Evolutionary conservation across 805 yeast genomes (phyloP).

Genomic region (Wickerhamiella occidentalis): DNA sequence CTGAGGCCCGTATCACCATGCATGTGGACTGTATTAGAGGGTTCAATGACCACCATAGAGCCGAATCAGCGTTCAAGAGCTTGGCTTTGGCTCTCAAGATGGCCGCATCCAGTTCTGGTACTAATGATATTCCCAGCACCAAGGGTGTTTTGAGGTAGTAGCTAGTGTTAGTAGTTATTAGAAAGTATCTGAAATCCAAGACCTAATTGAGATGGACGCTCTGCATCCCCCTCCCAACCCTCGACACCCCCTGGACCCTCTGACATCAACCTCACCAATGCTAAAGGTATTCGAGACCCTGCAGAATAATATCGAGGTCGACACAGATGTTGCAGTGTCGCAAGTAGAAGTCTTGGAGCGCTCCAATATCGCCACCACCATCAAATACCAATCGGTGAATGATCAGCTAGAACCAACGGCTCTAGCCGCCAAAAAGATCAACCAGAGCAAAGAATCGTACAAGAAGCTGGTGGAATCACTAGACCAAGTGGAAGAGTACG

Average conservation of each 20-base stretch:
- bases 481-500: slow-evolving; percentile 5
- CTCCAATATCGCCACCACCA: slow-evolving; percentile 3
- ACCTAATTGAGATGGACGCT: too few species aligned
- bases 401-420: slow-evolving; percentile 7
- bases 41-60: slow-evolving; percentile 88
- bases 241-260: too few species aligned
- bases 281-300: slow-evolving; percentile 9
- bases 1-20: slow-evolving; percentile 76
- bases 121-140: slow-evolving; percentile 87
- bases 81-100: slow-evolving; percentile 84
- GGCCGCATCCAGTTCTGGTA: slow-evolving; percentile 71
- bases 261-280: neutral
- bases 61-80: slow-evolving; percentile 94
- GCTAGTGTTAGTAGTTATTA: neutral
- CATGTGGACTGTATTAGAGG: slow-evolving; percentile 95
- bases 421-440: slow-evolving; percentile 1
- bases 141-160: slow-evolving; percentile 62
- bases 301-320: slow-evolving; percentile 10
- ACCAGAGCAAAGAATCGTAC: neutral
- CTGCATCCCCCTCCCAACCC: too few species aligned
- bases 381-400: slow-evolving; percentile 6
- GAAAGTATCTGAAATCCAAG: too few species aligned
- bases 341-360: slow-evolving; percentile 13
- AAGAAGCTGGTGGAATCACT: neutral
- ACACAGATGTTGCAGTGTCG: slow-evolving; percentile 7